Base-by-base conservation (phyloP, 768 basidiomycete genomes). In the Trametopsis cervina region DNA sequence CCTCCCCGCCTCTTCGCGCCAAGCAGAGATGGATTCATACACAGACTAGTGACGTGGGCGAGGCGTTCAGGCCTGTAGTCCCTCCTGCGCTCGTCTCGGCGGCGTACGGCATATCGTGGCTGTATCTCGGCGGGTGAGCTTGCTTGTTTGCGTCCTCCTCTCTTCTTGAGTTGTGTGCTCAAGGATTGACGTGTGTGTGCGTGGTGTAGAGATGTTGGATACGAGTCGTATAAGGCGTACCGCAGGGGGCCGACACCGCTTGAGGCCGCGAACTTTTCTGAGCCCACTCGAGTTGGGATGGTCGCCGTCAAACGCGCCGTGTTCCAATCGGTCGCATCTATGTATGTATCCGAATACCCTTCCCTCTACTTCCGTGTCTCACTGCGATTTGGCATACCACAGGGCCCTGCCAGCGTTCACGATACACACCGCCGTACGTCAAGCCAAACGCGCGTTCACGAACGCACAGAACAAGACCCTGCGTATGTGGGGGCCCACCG, bases 371-470 rank as follows among this genome's bases (percentile, higher is more conserved):
- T 27, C 37, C 47, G 44, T 33, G 51, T 17, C 11, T 27, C 39
- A 33, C 38, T 40, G 15, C 29, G 7, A 33, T 18, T 29, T 40
- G 33, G 10, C 27, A 42, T 45, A 15, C 36, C 37, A 20, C 55
- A 89, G 86, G 86, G 86, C 81, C 4, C 74, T 89, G 17, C 87
- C 88, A 1, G 88, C 88, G 0, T 74, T 92, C 49, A 92, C 89
- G 1, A 90, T 92, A 46, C 89, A 92, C 61, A 85, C 85, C 1
- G 77, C 84, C 4, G 89, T 91, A 40, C 77, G 75, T 23, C 82
- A 88, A 58, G 75, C 85, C 2, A 81, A 80, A 58, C 81, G 78
- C 49, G 76, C 77, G 2, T 86, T 88, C 60, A 69, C 64, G 38
- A 79, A 79, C 48, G 72, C 71, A 25, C 66, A 75, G 47, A 85